Evolutionary conservation across 371 early-diverging fungal species (phyloP), one percentile per base, ranked within the genome.

Genomic region (Mortierella sp.): DNA sequence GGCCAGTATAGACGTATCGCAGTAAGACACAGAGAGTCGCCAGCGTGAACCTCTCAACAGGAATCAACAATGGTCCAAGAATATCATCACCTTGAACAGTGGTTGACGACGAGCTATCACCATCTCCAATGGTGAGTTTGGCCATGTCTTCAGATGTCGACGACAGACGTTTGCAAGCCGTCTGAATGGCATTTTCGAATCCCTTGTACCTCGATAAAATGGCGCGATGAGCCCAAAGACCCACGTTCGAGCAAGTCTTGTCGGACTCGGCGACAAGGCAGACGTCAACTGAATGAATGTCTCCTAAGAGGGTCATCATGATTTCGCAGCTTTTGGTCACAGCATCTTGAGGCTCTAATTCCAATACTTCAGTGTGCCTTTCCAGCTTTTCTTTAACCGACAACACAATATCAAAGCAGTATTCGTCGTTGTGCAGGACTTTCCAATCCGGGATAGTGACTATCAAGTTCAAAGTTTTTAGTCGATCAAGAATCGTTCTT

Each of bases 1-100:
- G 59, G 0, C 64, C 74, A 28, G 59, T 68, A 28, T 74, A 74
- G 50, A 74, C 24, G 32, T 41, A 74, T 5, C 57, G 41, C 10
- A 74, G 57, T 0, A 74, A 55, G 32, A 58, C 64, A 3, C 48
- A 58, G 45, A 74, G 58, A 1, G 69, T 67, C 2, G 52, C 63
- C 47, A 68, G 16, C 0, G 59, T 28, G n/a, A 63, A 57, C 9
- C 48, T 40, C 1, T 57, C 38, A 22, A 67, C 58, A 9, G 15
- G 11, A 41, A 63, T 52, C 22, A 5, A 8, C 11, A 32, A 41
- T 16, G 7, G 22, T 9, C 11, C 24, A 8, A 10, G 36, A 15
- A 9, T 33, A 33, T 1, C 60, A 19, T 38, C 40, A 53, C 1
- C 19, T 16, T 48, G 13, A 48, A 1, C 19, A 16, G 16, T 48